Percentiles rank a stretch among this genome's conserved stretches.
Evolutionary conservation across 306 rosid species (phyloP).

Genomic region (Vigna hirtella): DNA sequence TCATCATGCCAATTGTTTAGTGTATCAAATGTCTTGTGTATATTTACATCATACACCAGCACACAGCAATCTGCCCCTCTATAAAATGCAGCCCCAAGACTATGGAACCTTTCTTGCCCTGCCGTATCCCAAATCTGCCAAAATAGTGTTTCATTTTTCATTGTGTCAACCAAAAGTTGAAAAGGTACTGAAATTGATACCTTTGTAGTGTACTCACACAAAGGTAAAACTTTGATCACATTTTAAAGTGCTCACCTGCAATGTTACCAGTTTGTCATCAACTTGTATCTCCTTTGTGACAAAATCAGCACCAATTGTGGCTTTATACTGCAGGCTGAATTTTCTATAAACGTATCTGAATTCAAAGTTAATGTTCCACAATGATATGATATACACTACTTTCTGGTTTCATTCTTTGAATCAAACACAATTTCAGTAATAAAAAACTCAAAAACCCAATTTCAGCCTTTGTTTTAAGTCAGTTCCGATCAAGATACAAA

Average conservation of each 20-base stretch:
- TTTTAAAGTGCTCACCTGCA: constrained; percentile 66
- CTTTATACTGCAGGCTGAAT: constrained; percentile 75
- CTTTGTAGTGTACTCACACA: too few species aligned
- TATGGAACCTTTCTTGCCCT: constrained; percentile 91
- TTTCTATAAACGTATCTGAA: constrained; percentile 80
- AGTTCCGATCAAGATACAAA: too few species aligned
- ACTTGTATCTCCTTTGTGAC: constrained; percentile 86
- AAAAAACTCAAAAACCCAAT: neutral
- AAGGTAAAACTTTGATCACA: neutral
- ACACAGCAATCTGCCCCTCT: constrained; percentile 97
- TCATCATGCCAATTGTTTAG: constrained; percentile 86
- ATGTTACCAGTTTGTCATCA: constrained; percentile 78
- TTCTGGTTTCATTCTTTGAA: neutral
- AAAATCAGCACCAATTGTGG: constrained; percentile 98
- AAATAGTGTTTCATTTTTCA: neutral
- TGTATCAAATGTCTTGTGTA: constrained; percentile 67
- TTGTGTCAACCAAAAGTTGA: neutral
- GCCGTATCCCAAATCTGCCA: constrained; percentile 98
- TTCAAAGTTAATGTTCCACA: constrained; percentile 53
- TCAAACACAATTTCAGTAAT: neutral
- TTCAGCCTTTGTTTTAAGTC: neutral
- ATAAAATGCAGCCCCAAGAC: constrained; percentile 86
- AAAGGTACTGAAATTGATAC: neutral
- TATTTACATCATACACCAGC: constrained; percentile 83
- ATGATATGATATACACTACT: neutral